These are phyloP conservation scores for Carex arenaria DNA, from an alignment of 202 grass and related monocot genomes.

Conservation along the genomic window DNA sequence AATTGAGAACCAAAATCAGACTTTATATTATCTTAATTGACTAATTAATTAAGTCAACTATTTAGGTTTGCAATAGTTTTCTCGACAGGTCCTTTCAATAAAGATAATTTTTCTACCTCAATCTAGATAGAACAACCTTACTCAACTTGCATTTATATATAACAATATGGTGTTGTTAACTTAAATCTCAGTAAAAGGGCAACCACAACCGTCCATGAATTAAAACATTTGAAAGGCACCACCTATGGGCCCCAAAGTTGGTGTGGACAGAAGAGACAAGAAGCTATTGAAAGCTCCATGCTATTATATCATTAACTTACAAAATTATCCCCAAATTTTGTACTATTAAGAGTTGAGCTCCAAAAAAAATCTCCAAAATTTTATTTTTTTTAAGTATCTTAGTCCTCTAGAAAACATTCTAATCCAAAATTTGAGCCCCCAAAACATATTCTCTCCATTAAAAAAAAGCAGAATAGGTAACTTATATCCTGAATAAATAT, in stretches of 20 bases:
- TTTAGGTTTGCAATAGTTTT: background rate
- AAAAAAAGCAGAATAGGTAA: background rate
- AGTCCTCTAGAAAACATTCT: background rate
- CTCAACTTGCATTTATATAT: background rate
- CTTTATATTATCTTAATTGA: background rate
- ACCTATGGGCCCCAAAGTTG: background rate
- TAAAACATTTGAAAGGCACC: slow-evolving; percentile 17
- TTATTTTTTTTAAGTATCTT: background rate
- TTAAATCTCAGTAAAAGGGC: background rate
- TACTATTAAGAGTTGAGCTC: background rate
- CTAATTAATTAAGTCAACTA: background rate
- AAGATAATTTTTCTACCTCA: background rate
- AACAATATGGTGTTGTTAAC: background rate
- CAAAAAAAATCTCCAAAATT: background rate
- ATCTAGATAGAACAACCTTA: background rate
- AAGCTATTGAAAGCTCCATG: background rate
- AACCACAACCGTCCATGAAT: background rate
- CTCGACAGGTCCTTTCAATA: background rate
- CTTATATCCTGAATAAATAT: background rate
- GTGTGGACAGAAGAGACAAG: background rate
- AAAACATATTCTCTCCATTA: background rate
- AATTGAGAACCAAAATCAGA: slow-evolving; percentile 1
- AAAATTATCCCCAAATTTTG: background rate
- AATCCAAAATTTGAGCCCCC: background rate
- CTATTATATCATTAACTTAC: background rate